Base-by-base conservation (phyloP, 495 filamentous ascomycete genomes). In the Xylaria grammica region DNA sequence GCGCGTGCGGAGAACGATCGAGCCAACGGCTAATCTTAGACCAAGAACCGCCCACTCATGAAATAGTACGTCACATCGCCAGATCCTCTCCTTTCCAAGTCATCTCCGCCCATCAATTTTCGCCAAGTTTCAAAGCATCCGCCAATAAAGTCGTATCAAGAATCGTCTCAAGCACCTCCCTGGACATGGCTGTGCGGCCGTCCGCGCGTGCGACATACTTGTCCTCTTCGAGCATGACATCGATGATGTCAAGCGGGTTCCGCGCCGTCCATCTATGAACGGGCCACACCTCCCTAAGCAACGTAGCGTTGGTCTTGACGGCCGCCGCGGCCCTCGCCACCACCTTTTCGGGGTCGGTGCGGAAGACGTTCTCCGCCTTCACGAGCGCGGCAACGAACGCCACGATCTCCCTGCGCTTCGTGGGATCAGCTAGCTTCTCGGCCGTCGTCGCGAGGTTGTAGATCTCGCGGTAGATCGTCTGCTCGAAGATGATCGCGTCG, bases 381-480 rank as follows among this genome's bases (percentile, higher is more conserved):
- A 74, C 74, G 53, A 82, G 60, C 29, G 74, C 74, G 40, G 69
- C 60, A 46, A 82, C 58, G 60, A 77, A 82, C 17, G 56, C 63
- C 29, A 82, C 74, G 46, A 82, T 81, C 49, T 78, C 66, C 53
- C 66, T 70, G 27, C 79, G 64, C 64, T 62, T 76, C 24, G 56
- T 42, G 1, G 40, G 8, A 17, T 42, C 40, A 7, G 40, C 40
- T 17, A 42, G 13, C 40, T 42, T 42, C 1, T 48, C 53, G 15
- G 70, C 65, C 15, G 78, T 82, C 24, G 74, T 75, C 46, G 78
- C 72, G 10, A 82, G 66, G 51, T 69, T 78, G 67, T 75, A 81
- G 10, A 82, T 69, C 68, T 82, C 80, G 29, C 80, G 76, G 60
- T 82, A 82, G 2, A 77, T 44, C 7, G 69, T 66, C 34, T 63